Conservation (phyloP, 768 basidiomycete genomes). For the Serendipita sp. region DNA sequence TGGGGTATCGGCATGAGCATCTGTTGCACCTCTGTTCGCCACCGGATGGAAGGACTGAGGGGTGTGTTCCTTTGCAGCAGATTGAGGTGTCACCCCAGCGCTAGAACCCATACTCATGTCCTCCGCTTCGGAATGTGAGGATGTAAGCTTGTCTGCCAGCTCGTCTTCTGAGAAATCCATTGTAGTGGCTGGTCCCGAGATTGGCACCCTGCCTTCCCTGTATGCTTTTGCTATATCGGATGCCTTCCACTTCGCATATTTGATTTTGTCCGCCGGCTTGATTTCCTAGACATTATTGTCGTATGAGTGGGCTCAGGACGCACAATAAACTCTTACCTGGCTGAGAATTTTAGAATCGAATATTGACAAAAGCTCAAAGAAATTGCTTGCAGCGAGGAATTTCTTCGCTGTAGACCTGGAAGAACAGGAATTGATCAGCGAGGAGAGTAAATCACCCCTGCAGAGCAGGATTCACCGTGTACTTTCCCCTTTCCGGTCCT, state of each 20-base stretch:
- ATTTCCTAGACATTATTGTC: background rate
- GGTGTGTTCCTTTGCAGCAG: background rate
- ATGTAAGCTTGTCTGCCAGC: background rate
- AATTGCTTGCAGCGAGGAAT: conserved; percentile 88
- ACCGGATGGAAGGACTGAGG: background rate
- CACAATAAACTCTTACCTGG: conserved; percentile 14
- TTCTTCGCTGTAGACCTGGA: conserved; percentile 77
- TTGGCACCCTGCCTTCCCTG: conserved; percentile 79
- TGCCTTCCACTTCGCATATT: conserved; percentile 96
- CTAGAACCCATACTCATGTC: background rate
- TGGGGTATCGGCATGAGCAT: background rate
- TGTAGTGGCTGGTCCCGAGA: conserved; percentile 41
- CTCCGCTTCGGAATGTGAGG: background rate
- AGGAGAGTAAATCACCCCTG: background rate
- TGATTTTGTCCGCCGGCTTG: conserved; percentile 75
- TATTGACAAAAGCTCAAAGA: conserved; percentile 73
- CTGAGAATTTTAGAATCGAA: conserved; percentile 36
- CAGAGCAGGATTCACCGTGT: conserved; percentile 39
- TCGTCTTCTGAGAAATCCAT: background rate
- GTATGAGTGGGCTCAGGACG: background rate
- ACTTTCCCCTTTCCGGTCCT: conserved; percentile 64
- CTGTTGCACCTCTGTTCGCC: background rate
- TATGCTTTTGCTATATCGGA: conserved; percentile 88
- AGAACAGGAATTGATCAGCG: background rate
- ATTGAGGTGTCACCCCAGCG: background rate